Evolutionary conservation across 108 stramenopile species (phyloP).

Genomic region (Heterococcus sp.): DNA sequence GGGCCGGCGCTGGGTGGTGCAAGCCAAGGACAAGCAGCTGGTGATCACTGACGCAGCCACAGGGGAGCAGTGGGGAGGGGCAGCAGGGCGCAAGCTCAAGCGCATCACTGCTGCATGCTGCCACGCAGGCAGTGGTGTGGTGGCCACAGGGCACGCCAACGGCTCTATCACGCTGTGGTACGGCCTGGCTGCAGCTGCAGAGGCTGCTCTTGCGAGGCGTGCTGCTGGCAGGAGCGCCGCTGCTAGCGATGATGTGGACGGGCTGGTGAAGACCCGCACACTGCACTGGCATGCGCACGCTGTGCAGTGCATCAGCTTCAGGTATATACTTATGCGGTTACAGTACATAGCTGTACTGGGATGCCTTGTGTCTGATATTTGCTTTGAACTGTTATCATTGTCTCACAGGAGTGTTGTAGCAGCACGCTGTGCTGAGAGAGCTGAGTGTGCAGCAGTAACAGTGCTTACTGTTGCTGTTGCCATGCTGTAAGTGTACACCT

Average conservation of each 20-base stretch:
- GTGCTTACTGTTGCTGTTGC: too few relatives aligned
- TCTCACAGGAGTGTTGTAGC: too few relatives aligned
- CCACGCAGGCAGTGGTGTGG: background rate
- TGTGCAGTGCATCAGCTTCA: constrained; percentile 20
- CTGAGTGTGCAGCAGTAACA: too few relatives aligned
- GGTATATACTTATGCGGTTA: background rate
- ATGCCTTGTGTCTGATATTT: too few relatives aligned
- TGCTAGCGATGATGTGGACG: background rate
- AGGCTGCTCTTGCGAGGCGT: background rate
- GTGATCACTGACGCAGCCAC: background rate
- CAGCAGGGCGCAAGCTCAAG: too few relatives aligned
- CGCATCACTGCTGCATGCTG: background rate
- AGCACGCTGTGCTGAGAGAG: too few relatives aligned
- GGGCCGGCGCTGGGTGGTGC: background rate
- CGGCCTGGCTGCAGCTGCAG: background rate
- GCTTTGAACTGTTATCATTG: too few relatives aligned
- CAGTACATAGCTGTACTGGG: too few relatives aligned
- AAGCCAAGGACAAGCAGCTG: background rate
- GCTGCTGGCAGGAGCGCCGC: background rate
- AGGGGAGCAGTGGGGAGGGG: background rate
- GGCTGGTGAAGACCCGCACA: background rate
- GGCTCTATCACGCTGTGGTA: constrained; percentile 35
- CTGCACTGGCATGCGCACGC: constrained; percentile 53
- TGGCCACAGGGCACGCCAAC: constrained; percentile 41
- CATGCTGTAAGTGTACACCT: too few relatives aligned